Base-by-base conservation (phyloP, 345 rosid species). In the Brassica carinata region DNA sequence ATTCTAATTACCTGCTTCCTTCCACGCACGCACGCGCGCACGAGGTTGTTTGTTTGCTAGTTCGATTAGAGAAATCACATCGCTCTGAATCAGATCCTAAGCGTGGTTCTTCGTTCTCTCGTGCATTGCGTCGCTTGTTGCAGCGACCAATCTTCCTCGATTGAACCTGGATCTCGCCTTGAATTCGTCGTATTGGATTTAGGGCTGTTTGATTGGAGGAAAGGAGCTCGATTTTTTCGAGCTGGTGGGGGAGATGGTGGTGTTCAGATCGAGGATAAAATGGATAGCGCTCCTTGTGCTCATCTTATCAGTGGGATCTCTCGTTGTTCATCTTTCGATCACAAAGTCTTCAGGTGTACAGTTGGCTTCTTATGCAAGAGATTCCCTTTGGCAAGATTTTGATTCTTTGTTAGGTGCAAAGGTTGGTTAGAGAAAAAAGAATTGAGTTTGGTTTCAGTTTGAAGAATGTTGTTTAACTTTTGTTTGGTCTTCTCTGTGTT, bases 261-360 rank as follows among this genome's bases (percentile, higher is more conserved):
- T 85, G 81, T 87, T 89, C 83, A 90, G 88, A 85, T 90, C 99
- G 33, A 94, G 88, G 85, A 91, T 96, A 61, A 96, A 96, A 85
- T 90, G 96, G 98, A 85, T 92, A 70, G 97, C 94, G 64, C 84
- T 96, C 0, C 72, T 91, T 23, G 97, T 92, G 31, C 76, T 94
- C 72, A 79, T 87, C 40, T 79, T 96, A 75, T 96, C 99, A 17
- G 81, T 86, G 71, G 94, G 85, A 82, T 96, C 98, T 77, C 79
- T 96, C 29, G 78, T 96, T 83, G 82, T 88, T 83, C 99, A 94
- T 78, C 92, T 94, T 43, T 91, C 89, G 2, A 83, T 96, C 31
- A 92, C 98, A 29, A 91, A 92, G 90, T 82, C 87, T 80, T 92
- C 99, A 1, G 75, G 85, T 72, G 80, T 86, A 59, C 84, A 83